Evolutionary conservation across 1,139 yeast genomes (phyloP).

Genomic region (Fermentozyma sake): DNA sequence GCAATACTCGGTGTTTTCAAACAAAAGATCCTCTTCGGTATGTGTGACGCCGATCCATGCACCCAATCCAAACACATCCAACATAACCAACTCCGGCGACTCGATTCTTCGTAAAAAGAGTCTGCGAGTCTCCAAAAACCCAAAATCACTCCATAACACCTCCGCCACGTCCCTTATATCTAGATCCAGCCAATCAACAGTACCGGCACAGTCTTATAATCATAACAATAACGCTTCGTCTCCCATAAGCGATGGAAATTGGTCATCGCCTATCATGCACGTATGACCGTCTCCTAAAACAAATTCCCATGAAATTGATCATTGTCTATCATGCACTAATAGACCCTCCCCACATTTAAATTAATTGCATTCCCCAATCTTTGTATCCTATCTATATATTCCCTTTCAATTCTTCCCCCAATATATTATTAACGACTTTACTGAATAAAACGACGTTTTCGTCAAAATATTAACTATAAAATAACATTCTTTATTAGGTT

Average conservation of each 20-base stretch:
- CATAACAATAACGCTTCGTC: constrained; percentile 1
- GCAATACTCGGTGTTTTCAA: constrained; percentile 36
- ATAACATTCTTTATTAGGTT: too few relatives aligned
- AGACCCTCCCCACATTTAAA: too few relatives aligned
- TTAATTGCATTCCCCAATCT: too few relatives aligned
- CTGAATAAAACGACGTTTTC: too few relatives aligned
- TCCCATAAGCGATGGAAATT: constrained; percentile 4
- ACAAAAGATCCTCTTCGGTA: constrained; percentile 21
- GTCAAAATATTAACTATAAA: too few relatives aligned
- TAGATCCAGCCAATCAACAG: too few relatives aligned
- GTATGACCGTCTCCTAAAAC: constrained; percentile 7
- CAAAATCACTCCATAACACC: constrained; percentile 1
- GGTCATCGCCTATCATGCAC: constrained; percentile 15
- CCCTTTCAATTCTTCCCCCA: too few relatives aligned
- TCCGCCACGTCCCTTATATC: constrained; percentile 1
- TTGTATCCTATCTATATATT: too few relatives aligned
- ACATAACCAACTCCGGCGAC: constrained; percentile 1
- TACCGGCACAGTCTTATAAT: too few relatives aligned
- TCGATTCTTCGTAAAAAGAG: constrained; percentile 1
- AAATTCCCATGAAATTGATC: too few relatives aligned
- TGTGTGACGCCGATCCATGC: constrained; percentile 28
- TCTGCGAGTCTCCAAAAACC: constrained; percentile 2
- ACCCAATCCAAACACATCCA: constrained; percentile 1
- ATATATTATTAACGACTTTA: too few relatives aligned
- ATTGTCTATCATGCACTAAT: too few relatives aligned